Percentiles rank a stretch among this genome's conserved stretches.
Conservation (phyloP, 208 protist species). For the Lotmaria passim region DNA sequence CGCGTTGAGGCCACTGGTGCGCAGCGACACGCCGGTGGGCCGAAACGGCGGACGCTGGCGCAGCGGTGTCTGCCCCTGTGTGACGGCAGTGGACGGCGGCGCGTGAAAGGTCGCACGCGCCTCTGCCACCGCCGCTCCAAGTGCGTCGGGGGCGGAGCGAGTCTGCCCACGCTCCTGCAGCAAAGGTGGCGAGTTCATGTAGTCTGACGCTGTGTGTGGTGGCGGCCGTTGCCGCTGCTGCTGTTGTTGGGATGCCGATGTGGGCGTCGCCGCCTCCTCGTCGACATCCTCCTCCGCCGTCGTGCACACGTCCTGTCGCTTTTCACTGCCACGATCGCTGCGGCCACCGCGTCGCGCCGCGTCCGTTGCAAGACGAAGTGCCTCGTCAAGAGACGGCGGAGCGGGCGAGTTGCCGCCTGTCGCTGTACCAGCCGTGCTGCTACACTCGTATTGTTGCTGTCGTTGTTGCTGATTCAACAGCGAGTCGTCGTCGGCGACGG, state of each 20-base stretch:
- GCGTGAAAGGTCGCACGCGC: not conserved
- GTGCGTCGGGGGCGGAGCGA: not conserved
- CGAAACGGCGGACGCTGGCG: not conserved
- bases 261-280: conserved; percentile 32
- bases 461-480: not conserved
- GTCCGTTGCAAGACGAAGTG: not conserved
- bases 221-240: not conserved
- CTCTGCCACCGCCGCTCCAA: not conserved
- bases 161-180: not conserved
- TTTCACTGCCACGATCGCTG: not conserved
- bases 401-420: not conserved
- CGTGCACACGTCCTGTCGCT: conserved; percentile 1
- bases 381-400: not conserved
- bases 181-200: not conserved
- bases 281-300: conserved; percentile 5
- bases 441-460: not conserved
- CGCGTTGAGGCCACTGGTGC: not conserved
- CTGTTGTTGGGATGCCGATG: conserved; percentile 18
- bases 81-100: not conserved
- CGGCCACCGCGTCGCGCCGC: too few species aligned
- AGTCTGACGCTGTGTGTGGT: not conserved
- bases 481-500: not conserved
- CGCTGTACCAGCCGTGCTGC: not conserved
- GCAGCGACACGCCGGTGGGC: not conserved
- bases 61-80: conserved; percentile 2